Evolutionary conservation across 169 alveolate species (phyloP), one percentile per base, ranked within the genome.

Genomic region (Plasmodium cynomolgi): DNA sequence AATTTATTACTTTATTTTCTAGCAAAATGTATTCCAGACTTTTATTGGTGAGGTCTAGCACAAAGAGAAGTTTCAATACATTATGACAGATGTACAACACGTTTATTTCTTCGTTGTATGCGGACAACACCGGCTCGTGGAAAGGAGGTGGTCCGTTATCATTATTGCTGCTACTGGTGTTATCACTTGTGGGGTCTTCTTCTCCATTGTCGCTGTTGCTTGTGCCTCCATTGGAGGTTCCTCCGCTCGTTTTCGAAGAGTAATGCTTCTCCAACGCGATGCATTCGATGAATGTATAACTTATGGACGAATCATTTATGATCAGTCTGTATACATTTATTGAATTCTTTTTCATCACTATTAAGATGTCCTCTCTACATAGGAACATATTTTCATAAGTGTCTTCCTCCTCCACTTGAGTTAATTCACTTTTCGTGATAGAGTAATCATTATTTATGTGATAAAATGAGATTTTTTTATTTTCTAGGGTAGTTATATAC

Each of bases 401-500:
- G 5, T 68, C 37, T 20, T 86, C 84, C 29, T 84, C 84, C 83
- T 58, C 86, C 26, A 5, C 72, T 29, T 86, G 86, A 20, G 68
- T 37, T 54, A 75, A 86, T 54, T 86, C 88, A 54, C 77, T 86
- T 86, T 79, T 56, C 58, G 62, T 75, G 39, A 77, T 86, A 31
- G 81, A 34, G 41, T 86, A 75, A 77, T 86, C 93, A 50, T 86
- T 75, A 58, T 54, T 86, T 58, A 86, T 33, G 47, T 33, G 58
- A 44, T 86, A 86, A 86, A 86, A 86, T n/a, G 79, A 71, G 26
- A 86, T 37, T 56, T 86, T 86, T 15, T 86, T 75, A 75, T 86
- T 86, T 86, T 86, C 93, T 44, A 86, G 68, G 26, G 93, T 86
- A 75, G 68, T 86, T 86, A 86, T 75, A 58, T 86, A 86, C 9